These are phyloP conservation scores for Ceratobasidium sp. DNA, from an alignment of 1,284 basidiomycete species.

Conservation along the genomic window DNA sequence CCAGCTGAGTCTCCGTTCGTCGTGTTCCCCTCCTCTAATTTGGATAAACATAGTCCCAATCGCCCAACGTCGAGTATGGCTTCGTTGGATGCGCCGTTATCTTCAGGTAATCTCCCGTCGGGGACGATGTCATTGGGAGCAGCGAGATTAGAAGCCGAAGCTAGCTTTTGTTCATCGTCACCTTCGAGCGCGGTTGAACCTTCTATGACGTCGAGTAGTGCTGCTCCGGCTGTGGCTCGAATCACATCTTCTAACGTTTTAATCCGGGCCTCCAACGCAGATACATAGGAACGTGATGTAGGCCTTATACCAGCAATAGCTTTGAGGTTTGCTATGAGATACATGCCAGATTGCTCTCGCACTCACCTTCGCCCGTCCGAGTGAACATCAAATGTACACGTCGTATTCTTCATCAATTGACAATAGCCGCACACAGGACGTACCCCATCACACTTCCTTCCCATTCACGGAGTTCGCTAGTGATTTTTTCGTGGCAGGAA, in stretches of 20 bases:
- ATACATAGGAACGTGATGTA: slow-evolving; percentile 19
- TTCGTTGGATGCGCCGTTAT: slow-evolving; percentile 26
- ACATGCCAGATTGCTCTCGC: too few relatives aligned
- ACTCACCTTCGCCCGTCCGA: slow-evolving; percentile 39
- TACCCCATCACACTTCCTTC: slow-evolving; percentile 19
- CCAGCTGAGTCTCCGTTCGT: slow-evolving; percentile 12
- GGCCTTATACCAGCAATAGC: slow-evolving; percentile 1
- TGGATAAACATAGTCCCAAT: slow-evolving; percentile 12
- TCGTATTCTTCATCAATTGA: slow-evolving; percentile 19
- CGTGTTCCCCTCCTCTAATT: slow-evolving; percentile 5
- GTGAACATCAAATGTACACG: slow-evolving; percentile 33
- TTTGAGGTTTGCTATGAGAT: not conserved
- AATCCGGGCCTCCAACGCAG: slow-evolving; percentile 24
- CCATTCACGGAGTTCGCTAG: not conserved
- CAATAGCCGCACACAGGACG: slow-evolving; percentile 39
- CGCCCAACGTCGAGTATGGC: slow-evolving; percentile 35
- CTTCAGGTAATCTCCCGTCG: slow-evolving; percentile 28
- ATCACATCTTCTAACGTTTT: slow-evolving; percentile 30
- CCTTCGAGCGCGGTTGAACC: not conserved
- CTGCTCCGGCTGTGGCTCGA: not conserved
- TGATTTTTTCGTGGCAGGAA: too few relatives aligned
- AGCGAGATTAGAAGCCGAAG: not conserved
- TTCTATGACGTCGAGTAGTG: not conserved
- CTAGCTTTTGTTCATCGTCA: not conserved
- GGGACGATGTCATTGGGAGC: not conserved